Evolutionary conservation across 2,329 filamentous ascomycete species (phyloP), one percentile per base, ranked within the genome.

Genomic region (Calonectria hawksworthii): DNA sequence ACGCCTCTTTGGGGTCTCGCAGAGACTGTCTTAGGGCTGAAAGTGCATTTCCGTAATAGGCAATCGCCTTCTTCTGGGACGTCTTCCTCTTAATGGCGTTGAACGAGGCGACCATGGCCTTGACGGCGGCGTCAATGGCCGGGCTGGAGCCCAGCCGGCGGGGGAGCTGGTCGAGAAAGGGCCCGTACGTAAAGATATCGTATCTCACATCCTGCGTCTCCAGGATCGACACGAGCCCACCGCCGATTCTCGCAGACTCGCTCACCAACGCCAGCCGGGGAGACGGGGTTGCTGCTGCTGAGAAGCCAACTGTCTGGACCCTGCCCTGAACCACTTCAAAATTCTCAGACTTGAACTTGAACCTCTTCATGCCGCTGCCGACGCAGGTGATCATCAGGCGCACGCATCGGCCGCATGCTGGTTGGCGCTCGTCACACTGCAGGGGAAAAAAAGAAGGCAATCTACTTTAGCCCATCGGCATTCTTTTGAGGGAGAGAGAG

Each of bases 341-440:
- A 32, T 50, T n/a, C 18, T 65, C 61, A 6, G n/a, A 14, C 41
- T 65, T 65, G 41, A 65, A 65, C 18, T 65, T 65, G 61, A 65
- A 65, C 41, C 38, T 65, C 21, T 28, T 50, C 9, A 50, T 34
- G 30, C 61, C 61, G 38, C 61, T 65, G 4, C 41, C 61, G 7
- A 47, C 41, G 8, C 61, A 65, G 8, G 26, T 32, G 16, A 65
- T 30, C 61, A 44, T 50, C 4, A 44, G 61, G 26, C 41, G 61
- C 36, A 50, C 30, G 16, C 61, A 65, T 34, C 61, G 13, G n/a
- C 38, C 41, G 28, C 61, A 65, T 4, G 61, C 16, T 47, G 61
- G 61, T n/a, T 65, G 61, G 61, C 38, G 34, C 61, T 65, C 61
- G 41, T 65, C 61, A 65, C 61, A 65, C 61, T 65, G 51, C 18